Conservation (phyloP, 768 basidiomycete species). For the Holtermannia corniformis region DNA sequence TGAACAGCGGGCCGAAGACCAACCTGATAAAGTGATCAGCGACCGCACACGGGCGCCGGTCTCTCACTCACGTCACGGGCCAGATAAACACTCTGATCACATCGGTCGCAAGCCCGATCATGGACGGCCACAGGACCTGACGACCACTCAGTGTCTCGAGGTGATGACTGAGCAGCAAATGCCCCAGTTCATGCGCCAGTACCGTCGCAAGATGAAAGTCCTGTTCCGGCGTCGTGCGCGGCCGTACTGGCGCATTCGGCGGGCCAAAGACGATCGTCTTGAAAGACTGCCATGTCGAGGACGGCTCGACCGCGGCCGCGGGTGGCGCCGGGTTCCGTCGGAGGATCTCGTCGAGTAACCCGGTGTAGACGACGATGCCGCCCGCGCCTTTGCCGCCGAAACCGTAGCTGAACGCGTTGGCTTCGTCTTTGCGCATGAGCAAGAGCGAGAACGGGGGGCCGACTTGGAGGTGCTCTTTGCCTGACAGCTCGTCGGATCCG, state of each 20-base stretch:
- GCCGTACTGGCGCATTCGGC: constrained; percentile 42
- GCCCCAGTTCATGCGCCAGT: constrained; percentile 85
- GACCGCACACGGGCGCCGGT: constrained; percentile 15
- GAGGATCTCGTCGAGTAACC: constrained; percentile 81
- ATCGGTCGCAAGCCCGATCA: constrained; percentile 68
- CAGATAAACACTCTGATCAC: constrained; percentile 68
- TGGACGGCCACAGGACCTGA: constrained; percentile 69
- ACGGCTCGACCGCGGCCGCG: constrained; percentile 48
- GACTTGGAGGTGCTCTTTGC: constrained; percentile 42
- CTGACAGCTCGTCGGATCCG: constrained; percentile 22
- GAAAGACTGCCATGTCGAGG: constrained; percentile 44
- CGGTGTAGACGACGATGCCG: constrained; percentile 88
- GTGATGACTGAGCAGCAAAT: constrained; percentile 82
- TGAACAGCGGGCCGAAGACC: constrained; percentile 78
- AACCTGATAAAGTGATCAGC: constrained; percentile 32
- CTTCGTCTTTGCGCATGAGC: constrained; percentile 74
- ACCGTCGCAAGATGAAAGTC: constrained; percentile 81
- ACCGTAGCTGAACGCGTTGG: constrained; percentile 92
- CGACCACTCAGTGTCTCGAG: constrained; percentile 80
- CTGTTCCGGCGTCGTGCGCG: constrained; percentile 63
- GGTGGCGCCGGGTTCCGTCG: constrained; percentile 15
- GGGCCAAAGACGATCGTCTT: neutral
- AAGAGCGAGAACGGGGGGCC: constrained; percentile 86
- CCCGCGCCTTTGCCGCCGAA: constrained; percentile 79
- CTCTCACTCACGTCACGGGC: constrained; percentile 67